phyloP scores from a whole-genome alignment of 441 rosid genomes.

The Pelargonium australe region DNA sequence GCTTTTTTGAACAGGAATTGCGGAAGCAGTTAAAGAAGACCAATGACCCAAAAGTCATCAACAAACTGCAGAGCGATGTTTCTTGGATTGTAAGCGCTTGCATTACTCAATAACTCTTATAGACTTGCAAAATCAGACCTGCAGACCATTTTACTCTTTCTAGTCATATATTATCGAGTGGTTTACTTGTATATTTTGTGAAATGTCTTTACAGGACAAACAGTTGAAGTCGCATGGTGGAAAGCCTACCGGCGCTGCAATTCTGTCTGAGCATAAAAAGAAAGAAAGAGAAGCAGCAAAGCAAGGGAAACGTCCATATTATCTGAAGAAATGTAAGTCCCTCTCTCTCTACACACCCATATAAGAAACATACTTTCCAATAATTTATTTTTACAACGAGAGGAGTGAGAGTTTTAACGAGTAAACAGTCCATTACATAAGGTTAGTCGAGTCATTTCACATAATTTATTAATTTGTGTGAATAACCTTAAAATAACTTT shows the following conservation, averaged over 20 bases:
- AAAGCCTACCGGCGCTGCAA: slow-evolving; percentile 45
- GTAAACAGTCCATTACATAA: too few species aligned
- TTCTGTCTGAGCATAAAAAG: slow-evolving; percentile 69
- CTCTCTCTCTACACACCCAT: slow-evolving; percentile 11
- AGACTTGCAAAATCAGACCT: background rate
- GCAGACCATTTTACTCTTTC: background rate
- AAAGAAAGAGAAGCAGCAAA: slow-evolving; percentile 81
- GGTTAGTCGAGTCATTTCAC: too few species aligned
- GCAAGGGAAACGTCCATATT: slow-evolving; percentile 76
- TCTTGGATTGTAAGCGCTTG: slow-evolving; percentile 58
- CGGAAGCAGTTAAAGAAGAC: slow-evolving; percentile 55
- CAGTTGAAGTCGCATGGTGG: slow-evolving; percentile 54
- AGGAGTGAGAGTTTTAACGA: too few species aligned
- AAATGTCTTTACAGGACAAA: slow-evolving; percentile 46
- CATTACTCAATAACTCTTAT: background rate
- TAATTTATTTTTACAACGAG: too few species aligned
- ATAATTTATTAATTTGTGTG: too few species aligned
- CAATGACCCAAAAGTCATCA: slow-evolving; percentile 39
- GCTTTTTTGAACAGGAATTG: slow-evolving; percentile 39
- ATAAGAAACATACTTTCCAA: too few species aligned
- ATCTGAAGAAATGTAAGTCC: slow-evolving; percentile 68
- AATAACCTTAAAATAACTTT: too few species aligned
- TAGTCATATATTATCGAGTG: background rate
- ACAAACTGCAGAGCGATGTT: slow-evolving; percentile 41
- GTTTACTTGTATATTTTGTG: background rate